phyloP scores from a whole-genome alignment of 1,284 basidiomycete species.

The Uromyces viciae-fabae region DNA sequence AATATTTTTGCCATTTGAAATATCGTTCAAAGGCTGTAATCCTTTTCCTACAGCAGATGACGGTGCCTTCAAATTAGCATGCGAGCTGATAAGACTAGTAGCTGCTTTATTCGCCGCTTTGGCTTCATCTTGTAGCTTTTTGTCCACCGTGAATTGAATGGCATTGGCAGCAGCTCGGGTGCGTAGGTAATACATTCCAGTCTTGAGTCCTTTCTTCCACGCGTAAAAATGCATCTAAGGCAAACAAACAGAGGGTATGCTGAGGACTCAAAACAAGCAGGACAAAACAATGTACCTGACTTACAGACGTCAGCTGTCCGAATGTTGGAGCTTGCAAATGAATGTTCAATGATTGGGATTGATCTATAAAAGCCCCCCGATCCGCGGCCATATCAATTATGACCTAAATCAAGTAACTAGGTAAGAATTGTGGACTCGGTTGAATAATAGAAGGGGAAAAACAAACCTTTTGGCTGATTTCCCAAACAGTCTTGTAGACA shows the following conservation, averaged over 20 bases:
- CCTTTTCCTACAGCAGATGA: slow-evolving; percentile 8
- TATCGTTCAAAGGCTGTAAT: slow-evolving; percentile 10
- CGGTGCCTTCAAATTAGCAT: not conserved
- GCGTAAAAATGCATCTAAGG: slow-evolving; percentile 93
- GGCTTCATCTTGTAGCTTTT: slow-evolving; percentile 67
- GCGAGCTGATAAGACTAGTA: slow-evolving; percentile 21
- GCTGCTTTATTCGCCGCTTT: slow-evolving; percentile 58
- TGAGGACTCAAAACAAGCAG: not conserved
- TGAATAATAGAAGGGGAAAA: not conserved
- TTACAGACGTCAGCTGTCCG: slow-evolving; percentile 66
- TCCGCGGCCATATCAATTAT: slow-evolving; percentile 97
- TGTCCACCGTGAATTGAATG: slow-evolving; percentile 95
- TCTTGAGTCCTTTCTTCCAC: slow-evolving; percentile 99
- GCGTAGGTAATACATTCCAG: slow-evolving; percentile 84
- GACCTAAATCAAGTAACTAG: slow-evolving; percentile 28
- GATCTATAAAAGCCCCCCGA: slow-evolving; percentile 97
- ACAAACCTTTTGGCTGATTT: slow-evolving; percentile 90
- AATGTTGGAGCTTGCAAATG: slow-evolving; percentile 87
- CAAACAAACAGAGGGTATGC: not conserved
- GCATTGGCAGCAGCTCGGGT: slow-evolving; percentile 91
- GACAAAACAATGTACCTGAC: not conserved
- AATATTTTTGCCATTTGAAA: slow-evolving; percentile 13
- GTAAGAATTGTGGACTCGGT: not conserved
- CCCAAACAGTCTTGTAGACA: slow-evolving; percentile 99
- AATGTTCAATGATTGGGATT: slow-evolving; percentile 76